phyloP scores from a whole-genome alignment of 306 rosid species.

The Castanospermum australe region DNA sequence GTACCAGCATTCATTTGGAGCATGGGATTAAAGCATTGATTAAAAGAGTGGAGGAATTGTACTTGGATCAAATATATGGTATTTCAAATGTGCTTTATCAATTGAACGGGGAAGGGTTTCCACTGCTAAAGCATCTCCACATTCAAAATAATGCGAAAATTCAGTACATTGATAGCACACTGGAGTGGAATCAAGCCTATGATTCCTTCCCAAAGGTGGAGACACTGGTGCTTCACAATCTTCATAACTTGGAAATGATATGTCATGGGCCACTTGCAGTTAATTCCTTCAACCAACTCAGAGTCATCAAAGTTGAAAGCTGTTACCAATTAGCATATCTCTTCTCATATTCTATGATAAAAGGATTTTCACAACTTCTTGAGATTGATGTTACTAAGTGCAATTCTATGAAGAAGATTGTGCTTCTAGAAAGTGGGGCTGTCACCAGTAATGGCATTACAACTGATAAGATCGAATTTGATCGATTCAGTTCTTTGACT shows the following conservation, averaged over 20 bases:
- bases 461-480: background rate
- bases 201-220: background rate
- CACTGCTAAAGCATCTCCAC: background rate
- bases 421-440: background rate
- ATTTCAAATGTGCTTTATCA: background rate
- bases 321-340: background rate
- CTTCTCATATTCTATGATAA: background rate
- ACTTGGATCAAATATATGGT: constrained; percentile 16
- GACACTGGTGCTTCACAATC: background rate
- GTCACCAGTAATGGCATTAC: background rate
- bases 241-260: background rate
- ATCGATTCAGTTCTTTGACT: background rate
- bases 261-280: background rate
- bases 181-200: background rate
- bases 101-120: too few relatives aligned
- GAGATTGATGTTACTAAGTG: background rate
- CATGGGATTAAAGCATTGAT: constrained; percentile 16
- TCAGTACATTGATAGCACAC: background rate
- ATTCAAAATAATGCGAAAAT: background rate
- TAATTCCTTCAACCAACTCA: background rate
- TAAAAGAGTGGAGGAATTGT: constrained; percentile 23
- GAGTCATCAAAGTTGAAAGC: background rate
- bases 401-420: background rate
- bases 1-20: background rate
- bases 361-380: background rate